phyloP scores from a whole-genome alignment of 2,329 filamentous ascomycete species.

The Aspergillus sp. region DNA sequence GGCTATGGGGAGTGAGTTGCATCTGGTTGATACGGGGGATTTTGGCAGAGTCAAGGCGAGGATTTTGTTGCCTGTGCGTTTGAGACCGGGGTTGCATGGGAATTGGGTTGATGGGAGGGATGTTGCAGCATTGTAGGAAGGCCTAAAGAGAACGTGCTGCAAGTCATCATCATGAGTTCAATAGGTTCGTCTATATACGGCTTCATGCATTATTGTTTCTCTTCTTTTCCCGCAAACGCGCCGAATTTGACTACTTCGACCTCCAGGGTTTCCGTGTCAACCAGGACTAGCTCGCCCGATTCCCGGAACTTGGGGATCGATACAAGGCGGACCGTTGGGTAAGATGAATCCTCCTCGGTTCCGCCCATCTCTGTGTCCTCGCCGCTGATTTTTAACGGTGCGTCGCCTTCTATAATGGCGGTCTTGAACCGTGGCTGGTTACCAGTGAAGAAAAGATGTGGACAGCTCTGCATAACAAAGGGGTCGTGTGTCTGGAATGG shows the following conservation, averaged over 20 bases:
- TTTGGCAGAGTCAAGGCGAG: constrained; percentile 13
- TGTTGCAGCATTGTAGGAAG: too few species aligned
- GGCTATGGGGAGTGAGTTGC: constrained; percentile 23
- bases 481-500: constrained; percentile 93
- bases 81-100: constrained; percentile 23
- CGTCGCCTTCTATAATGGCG: constrained; percentile 59
- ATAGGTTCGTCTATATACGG: constrained; percentile 10
- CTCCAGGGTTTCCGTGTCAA: constrained; percentile 84
- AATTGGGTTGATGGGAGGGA: constrained; percentile 20
- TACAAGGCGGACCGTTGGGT: constrained; percentile 74
- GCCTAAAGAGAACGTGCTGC: too few species aligned
- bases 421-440: constrained; percentile 79
- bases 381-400: constrained; percentile 31
- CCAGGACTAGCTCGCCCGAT: constrained; percentile 74
- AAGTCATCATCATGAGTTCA: constrained; percentile 1
- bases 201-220: constrained; percentile 26
- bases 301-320: constrained; percentile 78
- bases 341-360: constrained; percentile 50
- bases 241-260: constrained; percentile 67
- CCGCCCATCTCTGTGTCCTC: constrained; percentile 35
- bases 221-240: constrained; percentile 37
- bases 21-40: constrained; percentile 18
- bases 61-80: constrained; percentile 17
- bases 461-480: constrained; percentile 80
- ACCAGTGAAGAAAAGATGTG: constrained; percentile 88